Evolutionary conservation across 371 early-diverging fungal genomes (phyloP).

Genomic region (Mortierella sp.): DNA sequence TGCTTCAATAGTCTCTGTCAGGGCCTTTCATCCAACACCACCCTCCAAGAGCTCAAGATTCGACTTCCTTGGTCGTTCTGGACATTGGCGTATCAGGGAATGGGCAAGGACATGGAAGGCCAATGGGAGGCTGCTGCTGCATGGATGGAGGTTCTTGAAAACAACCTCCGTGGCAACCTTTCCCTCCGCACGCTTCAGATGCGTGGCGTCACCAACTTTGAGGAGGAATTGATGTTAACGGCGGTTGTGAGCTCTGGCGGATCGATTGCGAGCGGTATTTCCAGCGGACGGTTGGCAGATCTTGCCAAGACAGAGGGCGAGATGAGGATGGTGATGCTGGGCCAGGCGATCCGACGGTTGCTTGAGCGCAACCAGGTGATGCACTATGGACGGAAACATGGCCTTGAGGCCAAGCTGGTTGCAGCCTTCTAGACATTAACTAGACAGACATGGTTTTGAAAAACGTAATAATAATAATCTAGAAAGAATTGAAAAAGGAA

Average conservation of each 20-base stretch:
- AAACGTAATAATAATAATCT: not conserved
- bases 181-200: slow-evolving; percentile 30
- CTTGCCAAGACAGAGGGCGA: slow-evolving; percentile 25
- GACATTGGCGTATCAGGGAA: slow-evolving; percentile 32
- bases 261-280: slow-evolving; percentile 21
- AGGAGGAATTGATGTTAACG: slow-evolving; percentile 31
- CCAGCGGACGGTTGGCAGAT: slow-evolving; percentile 1
- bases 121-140: slow-evolving; percentile 34
- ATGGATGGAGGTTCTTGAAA: slow-evolving; percentile 43
- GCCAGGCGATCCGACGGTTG: slow-evolving; percentile 28
- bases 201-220: slow-evolving; percentile 48
- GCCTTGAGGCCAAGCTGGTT: slow-evolving; percentile 28
- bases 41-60: slow-evolving; percentile 42
- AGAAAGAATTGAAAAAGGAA: not conserved
- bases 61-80: slow-evolving; percentile 42
- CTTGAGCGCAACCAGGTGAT: slow-evolving; percentile 49
- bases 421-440: slow-evolving; percentile 15
- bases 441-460: not conserved
- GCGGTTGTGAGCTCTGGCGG: slow-evolving; percentile 21
- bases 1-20: slow-evolving; percentile 36
- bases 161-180: slow-evolving; percentile 23
- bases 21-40: slow-evolving; percentile 25
- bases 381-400: slow-evolving; percentile 47
- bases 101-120: slow-evolving; percentile 25
- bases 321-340: slow-evolving; percentile 20